phyloP scores from a whole-genome alignment of 2,329 filamentous ascomycete genomes.

The Trichoderma sp. region DNA sequence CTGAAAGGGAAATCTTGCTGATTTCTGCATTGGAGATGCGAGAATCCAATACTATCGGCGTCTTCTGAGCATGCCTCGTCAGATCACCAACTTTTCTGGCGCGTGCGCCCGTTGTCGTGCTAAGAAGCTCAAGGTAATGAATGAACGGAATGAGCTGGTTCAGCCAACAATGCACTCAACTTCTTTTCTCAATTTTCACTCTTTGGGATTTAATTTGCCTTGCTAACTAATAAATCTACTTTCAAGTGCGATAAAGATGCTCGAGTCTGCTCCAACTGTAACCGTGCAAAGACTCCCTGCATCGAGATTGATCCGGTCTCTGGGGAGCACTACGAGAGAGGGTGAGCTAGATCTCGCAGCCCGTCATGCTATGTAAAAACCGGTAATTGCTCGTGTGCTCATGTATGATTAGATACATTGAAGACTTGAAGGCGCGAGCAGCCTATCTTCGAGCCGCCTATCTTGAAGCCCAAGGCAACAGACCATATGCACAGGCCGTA shows the following conservation, averaged over 20 bases:
- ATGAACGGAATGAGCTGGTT: not conserved
- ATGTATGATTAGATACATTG: constrained; percentile 3
- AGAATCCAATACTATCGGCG: not conserved
- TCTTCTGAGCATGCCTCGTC: constrained; percentile 14
- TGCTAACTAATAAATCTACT: not conserved
- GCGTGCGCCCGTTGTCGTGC: constrained; percentile 14
- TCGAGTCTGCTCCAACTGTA: constrained; percentile 15
- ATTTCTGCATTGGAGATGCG: not conserved
- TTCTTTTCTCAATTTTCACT: not conserved
- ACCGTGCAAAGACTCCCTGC: constrained; percentile 4
- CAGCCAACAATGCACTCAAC: not conserved
- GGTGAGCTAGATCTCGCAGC: not conserved
- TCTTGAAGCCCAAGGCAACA: constrained; percentile 1
- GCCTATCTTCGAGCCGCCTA: not conserved
- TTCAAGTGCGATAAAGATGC: constrained; percentile 9
- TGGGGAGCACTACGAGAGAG: constrained; percentile 18
- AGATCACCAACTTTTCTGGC: constrained; percentile 16
- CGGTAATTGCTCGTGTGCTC: not conserved
- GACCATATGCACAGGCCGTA: not conserved
- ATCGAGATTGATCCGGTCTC: constrained; percentile 14
- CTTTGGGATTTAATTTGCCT: not conserved
- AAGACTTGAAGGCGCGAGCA: constrained; percentile 7
- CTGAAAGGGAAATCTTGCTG: not conserved
- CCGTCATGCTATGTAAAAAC: not conserved
- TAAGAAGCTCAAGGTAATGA: constrained; percentile 15